phyloP scores from a whole-genome alignment of 2,329 filamentous ascomycete genomes.

The Metarhizium rileyi region DNA sequence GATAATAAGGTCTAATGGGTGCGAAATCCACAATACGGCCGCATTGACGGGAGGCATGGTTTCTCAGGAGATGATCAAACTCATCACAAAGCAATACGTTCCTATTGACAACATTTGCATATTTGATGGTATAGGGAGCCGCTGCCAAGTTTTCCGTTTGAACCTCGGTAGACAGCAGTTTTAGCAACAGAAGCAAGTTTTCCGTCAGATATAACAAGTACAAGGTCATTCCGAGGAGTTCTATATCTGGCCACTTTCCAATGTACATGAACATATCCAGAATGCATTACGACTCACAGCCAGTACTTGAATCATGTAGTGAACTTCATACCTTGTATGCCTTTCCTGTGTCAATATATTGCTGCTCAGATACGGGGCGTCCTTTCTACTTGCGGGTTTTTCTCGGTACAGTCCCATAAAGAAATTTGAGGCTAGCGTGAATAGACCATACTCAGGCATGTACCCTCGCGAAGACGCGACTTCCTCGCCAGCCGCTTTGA shows the following conservation, averaged over 20 bases:
- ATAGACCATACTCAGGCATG: background rate
- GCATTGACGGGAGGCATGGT: conserved; percentile 83
- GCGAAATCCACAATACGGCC: conserved; percentile 87
- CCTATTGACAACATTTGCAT: conserved; percentile 63
- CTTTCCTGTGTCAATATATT: too few relatives aligned
- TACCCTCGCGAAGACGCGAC: background rate
- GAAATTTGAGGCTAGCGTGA: background rate
- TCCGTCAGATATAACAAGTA: too few relatives aligned
- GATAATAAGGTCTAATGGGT: conserved; percentile 66
- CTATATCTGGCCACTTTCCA: background rate
- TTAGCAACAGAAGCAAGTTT: background rate
- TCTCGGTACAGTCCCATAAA: too few relatives aligned
- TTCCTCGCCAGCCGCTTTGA: background rate
- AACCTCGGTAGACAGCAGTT: background rate
- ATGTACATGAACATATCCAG: too few relatives aligned
- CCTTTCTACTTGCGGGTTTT: too few relatives aligned
- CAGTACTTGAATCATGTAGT: too few relatives aligned
- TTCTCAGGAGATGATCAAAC: conserved; percentile 94
- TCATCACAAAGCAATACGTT: conserved; percentile 64
- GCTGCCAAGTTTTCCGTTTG: conserved; percentile 47
- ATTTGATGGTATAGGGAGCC: conserved; percentile 58
- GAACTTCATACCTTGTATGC: too few relatives aligned
- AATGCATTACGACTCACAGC: too few relatives aligned
- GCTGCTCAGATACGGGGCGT: too few relatives aligned
- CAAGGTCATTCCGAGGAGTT: background rate